Conservation (phyloP, 352 stramenopile species). For the Phytophthora fragariae region DNA sequence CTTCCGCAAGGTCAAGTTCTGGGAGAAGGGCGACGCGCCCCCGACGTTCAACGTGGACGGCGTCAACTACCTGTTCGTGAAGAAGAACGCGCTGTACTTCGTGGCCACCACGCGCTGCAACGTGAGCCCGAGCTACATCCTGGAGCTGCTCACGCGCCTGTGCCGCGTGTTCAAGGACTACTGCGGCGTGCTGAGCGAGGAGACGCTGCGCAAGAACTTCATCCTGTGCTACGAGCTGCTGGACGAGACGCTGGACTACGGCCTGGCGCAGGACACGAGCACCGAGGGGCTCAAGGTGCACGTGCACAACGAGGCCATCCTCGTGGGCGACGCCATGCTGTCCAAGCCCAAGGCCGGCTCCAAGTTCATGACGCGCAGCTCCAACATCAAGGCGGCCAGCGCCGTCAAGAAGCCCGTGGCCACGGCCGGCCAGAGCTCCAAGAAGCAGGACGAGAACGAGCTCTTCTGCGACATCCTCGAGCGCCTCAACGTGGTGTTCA, state of each 20-base stretch:
- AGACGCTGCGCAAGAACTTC: conserved; percentile 99
- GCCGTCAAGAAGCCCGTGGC: conserved; percentile 92
- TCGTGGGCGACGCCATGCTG: conserved; percentile 85
- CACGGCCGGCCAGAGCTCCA: conserved; percentile 72
- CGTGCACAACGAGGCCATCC: conserved; percentile 98
- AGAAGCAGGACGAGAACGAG: conserved; percentile 96
- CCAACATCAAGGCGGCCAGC: conserved; percentile 81
- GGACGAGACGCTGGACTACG: conserved; percentile 99
- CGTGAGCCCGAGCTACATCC: conserved; percentile 94
- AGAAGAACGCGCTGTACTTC: conserved; percentile 99
- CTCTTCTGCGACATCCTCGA: conserved; percentile 99
- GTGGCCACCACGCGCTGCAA: conserved; percentile 97
- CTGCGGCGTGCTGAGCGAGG: conserved; percentile 97
- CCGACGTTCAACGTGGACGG: conserved; percentile 98
- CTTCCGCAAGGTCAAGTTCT: conserved; percentile 99
- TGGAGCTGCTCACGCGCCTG: conserved; percentile 96
- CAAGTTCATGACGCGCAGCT: conserved; percentile 85
- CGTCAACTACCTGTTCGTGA: conserved; percentile 98
- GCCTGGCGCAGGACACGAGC: conserved; percentile 97
- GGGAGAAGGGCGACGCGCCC: conserved; percentile 96
- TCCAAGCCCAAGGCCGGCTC: conserved; percentile 93
- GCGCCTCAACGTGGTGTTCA: conserved; percentile 98
- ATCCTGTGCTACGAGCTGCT: conserved; percentile 99
- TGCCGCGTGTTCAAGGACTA: conserved; percentile 99
- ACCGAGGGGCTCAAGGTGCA: conserved; percentile 98